Evolutionary conservation across 2,329 filamentous ascomycete genomes (phyloP), one percentile per base, ranked within the genome.

Genomic region (Fusarium chlamydosporum): DNA sequence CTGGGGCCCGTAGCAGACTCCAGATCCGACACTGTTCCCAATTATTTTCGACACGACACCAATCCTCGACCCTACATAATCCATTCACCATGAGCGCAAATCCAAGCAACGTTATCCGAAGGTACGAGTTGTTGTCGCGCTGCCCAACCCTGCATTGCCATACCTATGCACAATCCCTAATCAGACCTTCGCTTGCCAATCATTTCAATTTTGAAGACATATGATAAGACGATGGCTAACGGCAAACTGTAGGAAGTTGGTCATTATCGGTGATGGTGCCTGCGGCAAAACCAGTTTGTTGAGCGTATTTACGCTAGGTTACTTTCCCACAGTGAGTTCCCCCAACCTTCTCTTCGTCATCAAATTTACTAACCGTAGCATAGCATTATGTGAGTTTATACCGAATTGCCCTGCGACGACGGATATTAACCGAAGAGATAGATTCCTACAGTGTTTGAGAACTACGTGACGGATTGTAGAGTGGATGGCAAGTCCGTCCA

Each of bases 401-500:
- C 37, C 57, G 38, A 43, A 52, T 57, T 43, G 23, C 20, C 31
- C 50, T 27, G 58, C 54, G 56, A 56, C 34, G 57, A 48, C 63
- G 56, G 50, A 54, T 69, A 67, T 65, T 76, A 58, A 78, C 68
- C n/a, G 38, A 16, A 27, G 29, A 64, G 59, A 41, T 31, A 79
- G 91, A 94, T 97, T 52, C 96, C 96, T 2, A 99, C 96, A 46
- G 96, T 99, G 37, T 99, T 99, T 81, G 96, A 99, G 79, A 99
- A 99, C 83, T 99, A 99, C 77, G 96, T 99, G 70, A 99, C 96
- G 74, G 96, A 99, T 82, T 99, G 96, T 82, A 88, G 95, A 82
- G 96, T 99, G 64, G 96, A 99, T 79, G 96, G 96, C 76, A 97
- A 97, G 79, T 97, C 93, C n/a, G 96, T 99, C 38, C 96, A 99